Base-by-base conservation (phyloP, 139 green algal genomes). In the Picochlorum costavermella region DNA sequence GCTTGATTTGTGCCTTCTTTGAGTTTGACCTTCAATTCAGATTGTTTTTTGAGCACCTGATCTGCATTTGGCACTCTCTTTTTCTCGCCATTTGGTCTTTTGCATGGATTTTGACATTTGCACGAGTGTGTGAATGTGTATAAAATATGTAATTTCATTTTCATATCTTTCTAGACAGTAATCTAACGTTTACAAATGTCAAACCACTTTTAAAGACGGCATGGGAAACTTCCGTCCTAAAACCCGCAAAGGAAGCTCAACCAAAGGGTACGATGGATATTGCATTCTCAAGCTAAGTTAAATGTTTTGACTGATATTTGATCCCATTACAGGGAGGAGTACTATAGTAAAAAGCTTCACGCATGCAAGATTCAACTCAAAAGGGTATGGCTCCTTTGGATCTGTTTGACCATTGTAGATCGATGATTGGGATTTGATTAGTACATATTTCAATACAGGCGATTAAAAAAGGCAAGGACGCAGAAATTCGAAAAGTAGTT, bases 1-100 rank as follows among this genome's bases (percentile, higher is more conserved):
- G 26, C 68, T 61, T 1, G 33, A 61, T 33, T 23, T 83, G n/a
- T 73, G 46, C n/a, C n/a, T 53, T 8, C 16, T 53, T 23, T 53
- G 46, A 53, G 9, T 14, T 53, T 11, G 8, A 26, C 8, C 33
- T 40, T 11, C 33, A 40, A 9, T 40, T 53, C 43, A 12, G 10
- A 49, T 49, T 10, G 43, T 17, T 49, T 49, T 49, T 49, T 49
- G 43, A 12, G 10, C 46, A 53, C 20, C 20, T 53, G 17, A 53
- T 40, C 33, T 40, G 33, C 33, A 40, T 40, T 12, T 12, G 33
- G 33, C 6, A 40, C 33, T 40, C 33, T 40, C 11, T 40, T 40
- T 40, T 40, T 8, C 33, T 40, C 33, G 33, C 9, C 33, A 40
- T 40, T 11, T 11, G 5, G 6, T 40, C 6, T 40, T 23, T 40